These are phyloP conservation scores for Yamadazyma kitorensis DNA, from an alignment of 805 yeast species.

Conservation along the genomic window DNA sequence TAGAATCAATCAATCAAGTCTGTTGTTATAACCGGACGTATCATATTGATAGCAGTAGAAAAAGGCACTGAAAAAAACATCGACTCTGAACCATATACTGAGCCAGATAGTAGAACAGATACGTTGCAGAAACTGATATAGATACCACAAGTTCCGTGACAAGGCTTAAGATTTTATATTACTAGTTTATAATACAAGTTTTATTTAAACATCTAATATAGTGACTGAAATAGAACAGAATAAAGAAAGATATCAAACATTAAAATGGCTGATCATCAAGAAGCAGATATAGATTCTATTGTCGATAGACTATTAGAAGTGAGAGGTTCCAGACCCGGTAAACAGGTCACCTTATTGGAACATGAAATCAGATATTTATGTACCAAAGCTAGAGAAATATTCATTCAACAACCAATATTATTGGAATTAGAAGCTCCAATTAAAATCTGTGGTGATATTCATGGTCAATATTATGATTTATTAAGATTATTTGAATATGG, in stretches of 20 bases:
- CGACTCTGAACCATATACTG: no score
- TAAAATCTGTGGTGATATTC: conserved; percentile 96
- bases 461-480: conserved; percentile 96
- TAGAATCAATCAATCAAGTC: no score
- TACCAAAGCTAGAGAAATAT: conserved; percentile 96
- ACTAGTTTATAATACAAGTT: no score
- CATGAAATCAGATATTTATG: conserved; percentile 93
- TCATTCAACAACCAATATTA: conserved; percentile 94
- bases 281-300: conserved; percentile 94
- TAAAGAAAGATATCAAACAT: neutral
- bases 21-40: no score
- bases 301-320: conserved; percentile 96
- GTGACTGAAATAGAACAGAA: no score
- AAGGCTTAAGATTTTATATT: no score
- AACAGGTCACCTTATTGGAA: conserved; percentile 90
- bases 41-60: no score
- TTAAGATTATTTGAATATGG: conserved; percentile 96
- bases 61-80: no score
- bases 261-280: conserved; percentile 44
- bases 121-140: no score
- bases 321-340: conserved; percentile 97
- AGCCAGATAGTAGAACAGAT: no score
- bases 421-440: conserved; percentile 97
- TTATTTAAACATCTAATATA: no score
- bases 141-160: no score